Conservation (phyloP, 345 rosid genomes). For the Gossypioides kirkii region DNA sequence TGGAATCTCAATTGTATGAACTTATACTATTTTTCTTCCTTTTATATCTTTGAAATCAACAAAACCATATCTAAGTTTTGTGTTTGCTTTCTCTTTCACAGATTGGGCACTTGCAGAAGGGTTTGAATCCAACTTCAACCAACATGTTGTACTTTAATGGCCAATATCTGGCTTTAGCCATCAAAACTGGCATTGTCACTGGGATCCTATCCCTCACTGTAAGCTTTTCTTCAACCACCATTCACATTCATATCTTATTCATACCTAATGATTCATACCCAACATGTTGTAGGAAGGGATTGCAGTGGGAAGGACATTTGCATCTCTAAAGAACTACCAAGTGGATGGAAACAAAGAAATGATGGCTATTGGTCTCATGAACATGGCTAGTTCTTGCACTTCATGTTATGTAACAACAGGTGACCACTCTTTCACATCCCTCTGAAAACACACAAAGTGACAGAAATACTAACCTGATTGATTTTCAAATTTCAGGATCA, state of each 20-base stretch:
- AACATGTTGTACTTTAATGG: slow-evolving; percentile 69
- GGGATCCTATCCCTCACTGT: slow-evolving; percentile 91
- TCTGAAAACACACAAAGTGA: too few relatives aligned
- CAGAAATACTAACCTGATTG: too few relatives aligned
- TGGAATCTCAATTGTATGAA: slow-evolving; percentile 66
- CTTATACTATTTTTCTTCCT: background rate
- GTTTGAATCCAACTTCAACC: slow-evolving; percentile 87
- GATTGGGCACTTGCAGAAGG: slow-evolving; percentile 91
- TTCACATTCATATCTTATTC: too few relatives aligned
- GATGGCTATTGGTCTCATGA: slow-evolving; percentile 96
- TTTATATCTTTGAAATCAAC: background rate
- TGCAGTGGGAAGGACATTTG: slow-evolving; percentile 98
- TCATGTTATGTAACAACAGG: slow-evolving; percentile 95
- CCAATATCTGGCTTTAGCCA: slow-evolving; percentile 51
- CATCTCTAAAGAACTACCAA: slow-evolving; percentile 77
- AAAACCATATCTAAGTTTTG: background rate
- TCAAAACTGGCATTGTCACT: slow-evolving; percentile 83
- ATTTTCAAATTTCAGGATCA: slow-evolving; percentile 44
- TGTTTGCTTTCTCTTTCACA: slow-evolving; percentile 20
- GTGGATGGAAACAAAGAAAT: slow-evolving; percentile 98
- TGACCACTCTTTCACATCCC: background rate
- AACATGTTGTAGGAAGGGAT: slow-evolving; percentile 75
- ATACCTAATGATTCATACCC: too few relatives aligned
- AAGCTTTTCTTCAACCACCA: slow-evolving; percentile 25
- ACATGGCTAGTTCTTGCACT: slow-evolving; percentile 87